Percentiles rank a stretch among this genome's conserved stretches.
Conservation (phyloP, 1,284 basidiomycete species). For the Xanthoconium separans region DNA sequence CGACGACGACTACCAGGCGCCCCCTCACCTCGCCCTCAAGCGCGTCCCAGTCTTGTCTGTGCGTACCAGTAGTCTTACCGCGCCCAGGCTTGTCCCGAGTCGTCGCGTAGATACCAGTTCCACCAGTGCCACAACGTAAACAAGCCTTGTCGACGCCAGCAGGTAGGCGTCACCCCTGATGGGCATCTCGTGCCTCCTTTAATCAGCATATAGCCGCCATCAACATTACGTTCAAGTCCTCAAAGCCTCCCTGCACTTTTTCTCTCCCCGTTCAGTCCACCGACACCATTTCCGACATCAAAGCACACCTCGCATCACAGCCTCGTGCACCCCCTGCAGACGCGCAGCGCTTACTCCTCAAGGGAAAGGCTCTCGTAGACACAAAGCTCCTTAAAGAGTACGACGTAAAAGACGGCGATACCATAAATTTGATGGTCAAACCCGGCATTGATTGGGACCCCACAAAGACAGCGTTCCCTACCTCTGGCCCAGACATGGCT, state of each 20-base stretch:
- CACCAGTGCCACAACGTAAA: slow-evolving; percentile 54
- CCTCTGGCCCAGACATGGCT: slow-evolving; percentile 20
- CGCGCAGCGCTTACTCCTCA: slow-evolving; percentile 81
- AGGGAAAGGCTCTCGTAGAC: slow-evolving; percentile 90
- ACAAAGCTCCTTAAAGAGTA: slow-evolving; percentile 87
- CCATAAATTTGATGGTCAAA: slow-evolving; percentile 82
- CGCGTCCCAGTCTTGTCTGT: slow-evolving; percentile 74
- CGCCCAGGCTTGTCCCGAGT: slow-evolving; percentile 1
- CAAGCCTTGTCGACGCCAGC: slow-evolving; percentile 35
- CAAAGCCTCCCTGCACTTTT: slow-evolving; percentile 81
- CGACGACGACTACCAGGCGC: slow-evolving; percentile 74
- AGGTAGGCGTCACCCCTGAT: slow-evolving; percentile 28
- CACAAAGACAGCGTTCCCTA: slow-evolving; percentile 31
- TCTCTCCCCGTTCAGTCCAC: slow-evolving; percentile 68
- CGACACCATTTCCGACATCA: slow-evolving; percentile 79
- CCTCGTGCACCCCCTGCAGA: slow-evolving; percentile 68
- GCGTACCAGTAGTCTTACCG: slow-evolving; percentile 27
- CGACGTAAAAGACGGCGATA: slow-evolving; percentile 74
- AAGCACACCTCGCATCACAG: slow-evolving; percentile 63
- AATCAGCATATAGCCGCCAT: slow-evolving; percentile 41
- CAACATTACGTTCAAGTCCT: slow-evolving; percentile 80
- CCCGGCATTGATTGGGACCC: slow-evolving; percentile 71
- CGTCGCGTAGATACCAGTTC: slow-evolving; percentile 51
- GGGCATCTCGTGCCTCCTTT: slow-evolving; percentile 5
- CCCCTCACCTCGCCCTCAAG: slow-evolving; percentile 66